phyloP scores from a whole-genome alignment of 2,329 filamentous ascomycete genomes.

The Alternaria sp. region DNA sequence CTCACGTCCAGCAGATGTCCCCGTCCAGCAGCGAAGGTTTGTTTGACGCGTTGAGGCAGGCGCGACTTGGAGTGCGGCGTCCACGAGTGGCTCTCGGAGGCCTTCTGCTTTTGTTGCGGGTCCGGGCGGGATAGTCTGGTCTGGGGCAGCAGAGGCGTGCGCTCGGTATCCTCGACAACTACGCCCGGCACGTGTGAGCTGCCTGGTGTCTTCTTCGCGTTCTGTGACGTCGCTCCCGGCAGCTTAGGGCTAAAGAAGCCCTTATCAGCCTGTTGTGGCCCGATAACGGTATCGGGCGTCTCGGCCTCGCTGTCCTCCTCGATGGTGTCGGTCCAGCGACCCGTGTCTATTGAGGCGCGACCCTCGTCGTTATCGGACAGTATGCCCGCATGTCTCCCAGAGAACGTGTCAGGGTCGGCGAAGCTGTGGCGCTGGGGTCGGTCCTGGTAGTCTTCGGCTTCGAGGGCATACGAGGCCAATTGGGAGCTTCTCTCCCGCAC shows the following conservation, averaged over 20 bases:
- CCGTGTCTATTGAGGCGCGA: constrained; percentile 39
- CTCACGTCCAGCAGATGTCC: constrained; percentile 28
- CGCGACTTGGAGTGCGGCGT: constrained; percentile 31
- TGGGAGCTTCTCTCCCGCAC: constrained; percentile 88
- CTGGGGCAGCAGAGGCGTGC: constrained; percentile 49
- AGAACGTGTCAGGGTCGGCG: constrained; percentile 30
- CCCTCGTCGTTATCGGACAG: constrained; percentile 31
- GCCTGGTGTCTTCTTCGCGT: constrained; percentile 1
- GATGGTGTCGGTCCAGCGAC: constrained; percentile 60
- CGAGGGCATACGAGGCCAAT: constrained; percentile 79
- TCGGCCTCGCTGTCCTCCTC: constrained; percentile 67
- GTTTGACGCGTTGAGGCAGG: constrained; percentile 24
- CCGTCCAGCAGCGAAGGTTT: constrained; percentile 24
- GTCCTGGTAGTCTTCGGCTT: constrained; percentile 42
- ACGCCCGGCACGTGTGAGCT: constrained; percentile 24
- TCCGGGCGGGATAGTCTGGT: constrained; percentile 36
- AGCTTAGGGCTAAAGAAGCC: constrained; percentile 34
- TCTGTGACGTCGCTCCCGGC: constrained; percentile 4
- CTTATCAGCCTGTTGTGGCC: constrained; percentile 18
- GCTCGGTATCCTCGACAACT: constrained; percentile 41
- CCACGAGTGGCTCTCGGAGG: constrained; percentile 8
- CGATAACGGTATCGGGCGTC: constrained; percentile 53
- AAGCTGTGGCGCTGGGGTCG: constrained; percentile 33
- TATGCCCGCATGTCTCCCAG: constrained; percentile 17
- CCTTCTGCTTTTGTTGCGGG: constrained; percentile 23